These are phyloP conservation scores for Colletotrichum sp. DNA, from an alignment of 2,329 filamentous ascomycete species.

Conservation along the genomic window DNA sequence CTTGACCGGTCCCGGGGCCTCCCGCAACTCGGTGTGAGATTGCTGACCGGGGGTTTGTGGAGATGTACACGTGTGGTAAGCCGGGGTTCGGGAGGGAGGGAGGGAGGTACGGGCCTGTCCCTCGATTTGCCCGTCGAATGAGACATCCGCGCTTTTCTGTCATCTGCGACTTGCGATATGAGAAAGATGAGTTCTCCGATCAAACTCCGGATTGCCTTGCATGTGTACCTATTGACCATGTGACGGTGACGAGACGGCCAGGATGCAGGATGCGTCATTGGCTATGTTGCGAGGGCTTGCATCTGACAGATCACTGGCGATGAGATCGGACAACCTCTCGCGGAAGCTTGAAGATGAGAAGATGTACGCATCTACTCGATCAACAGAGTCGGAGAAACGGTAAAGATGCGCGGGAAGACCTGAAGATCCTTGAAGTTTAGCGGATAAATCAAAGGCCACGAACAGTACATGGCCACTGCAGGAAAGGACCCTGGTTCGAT, in stretches of 20 bases:
- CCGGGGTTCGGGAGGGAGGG: background rate
- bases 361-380: background rate
- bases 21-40: conserved; percentile 19
- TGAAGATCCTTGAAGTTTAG: background rate
- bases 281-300: background rate
- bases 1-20: conserved; percentile 16
- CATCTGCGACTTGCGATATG: background rate
- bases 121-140: background rate
- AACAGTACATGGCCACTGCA: background rate
- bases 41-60: background rate
- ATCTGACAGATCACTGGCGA: background rate
- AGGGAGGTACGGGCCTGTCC: background rate
- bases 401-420: background rate
- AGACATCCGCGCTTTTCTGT: background rate
- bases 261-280: background rate
- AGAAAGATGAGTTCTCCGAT: background rate
- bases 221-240: background rate
- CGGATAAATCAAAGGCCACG: conserved; percentile 13
- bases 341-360: background rate
- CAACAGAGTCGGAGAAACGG: background rate
- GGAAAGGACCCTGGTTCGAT: background rate
- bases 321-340: background rate
- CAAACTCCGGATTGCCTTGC: background rate
- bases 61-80: background rate
- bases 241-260: background rate